Base-by-base conservation (phyloP, 164 flowering plant genomes). In the Houttuynia cordata region DNA sequence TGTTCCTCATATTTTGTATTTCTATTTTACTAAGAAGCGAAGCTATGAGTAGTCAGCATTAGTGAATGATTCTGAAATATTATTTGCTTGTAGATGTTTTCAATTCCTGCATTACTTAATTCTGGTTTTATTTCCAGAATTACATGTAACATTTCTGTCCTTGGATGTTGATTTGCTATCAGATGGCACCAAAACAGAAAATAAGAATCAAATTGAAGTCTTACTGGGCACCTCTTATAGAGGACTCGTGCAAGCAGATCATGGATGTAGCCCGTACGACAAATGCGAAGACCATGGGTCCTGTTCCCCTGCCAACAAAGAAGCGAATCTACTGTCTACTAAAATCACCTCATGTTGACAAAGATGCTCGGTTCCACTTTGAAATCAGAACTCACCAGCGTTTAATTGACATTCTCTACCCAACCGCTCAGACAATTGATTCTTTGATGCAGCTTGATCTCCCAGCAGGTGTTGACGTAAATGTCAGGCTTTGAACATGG, bases 381-480 rank as follows among this genome's bases (percentile, higher is more conserved):
- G 99, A 90, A 81, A 90, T 91, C 62, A 74, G 97, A 61, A 93
- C 99, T 34, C 97, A 91, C 66, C 95, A 86, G 67, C 88, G 99
- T 40, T 84, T 93, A 30, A 90, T 91, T 34, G 97, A 93, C 67
- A 93, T 93, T 62, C 72, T 86, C 24, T 78, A 86, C 74, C 99
- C 99, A 53, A 90, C 99, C 57, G 97, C 97, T 7, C 89, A 91
- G 71, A 93, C 99, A 6, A 88, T 93, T 21, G 97, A 93, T 64
- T 79, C 95, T 18, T 69, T 93, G 76, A 90, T 93, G 99, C 92
- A 81, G 74, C 96, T 93, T 45, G 95, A 93, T 65, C 79, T 93
- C 62, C 96, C 99, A 60, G 85, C 89, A n/a, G 99, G 93, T 5
- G 99, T 93, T 57, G 97, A 93, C 68, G 90, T 93, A 21, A 91